Evolutionary conservation across 306 rosid genomes (phyloP).

Genomic region (Cucurbita pepo): DNA sequence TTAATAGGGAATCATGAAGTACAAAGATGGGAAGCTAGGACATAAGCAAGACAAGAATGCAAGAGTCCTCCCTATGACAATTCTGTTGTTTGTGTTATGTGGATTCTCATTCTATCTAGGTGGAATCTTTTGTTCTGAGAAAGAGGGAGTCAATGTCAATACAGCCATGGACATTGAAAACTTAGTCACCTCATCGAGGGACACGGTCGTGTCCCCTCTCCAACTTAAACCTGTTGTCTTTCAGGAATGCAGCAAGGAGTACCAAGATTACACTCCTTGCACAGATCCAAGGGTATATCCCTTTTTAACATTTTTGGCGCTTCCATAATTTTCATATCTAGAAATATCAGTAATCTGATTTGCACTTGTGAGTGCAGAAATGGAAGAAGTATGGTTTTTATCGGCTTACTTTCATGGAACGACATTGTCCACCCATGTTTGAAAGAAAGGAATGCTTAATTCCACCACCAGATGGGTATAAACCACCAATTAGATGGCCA

Average conservation of each 20-base stretch:
- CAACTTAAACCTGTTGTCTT: constrained; percentile 32
- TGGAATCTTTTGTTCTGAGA: constrained; percentile 51
- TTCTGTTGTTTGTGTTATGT: constrained; percentile 41
- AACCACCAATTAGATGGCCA: constrained; percentile 92
- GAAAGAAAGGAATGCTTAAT: constrained; percentile 87
- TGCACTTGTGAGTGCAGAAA: constrained; percentile 39
- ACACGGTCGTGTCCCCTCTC: constrained; percentile 27
- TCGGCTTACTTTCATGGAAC: constrained; percentile 82
- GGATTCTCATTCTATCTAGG: constrained; percentile 84
- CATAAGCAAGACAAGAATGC: constrained; percentile 33
- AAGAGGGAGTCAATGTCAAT: constrained; percentile 13
- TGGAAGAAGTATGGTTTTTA: constrained; percentile 75
- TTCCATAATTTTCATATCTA: constrained; percentile 7
- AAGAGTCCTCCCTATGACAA: constrained; percentile 28
- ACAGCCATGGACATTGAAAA: constrained; percentile 18
- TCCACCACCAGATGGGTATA: constrained; percentile 92
- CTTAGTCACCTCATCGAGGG: constrained; percentile 26
- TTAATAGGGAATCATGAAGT: constrained; percentile 46
- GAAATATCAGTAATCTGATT: constrained; percentile 2
- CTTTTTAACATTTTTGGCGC: background rate
- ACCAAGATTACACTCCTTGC: constrained; percentile 95
- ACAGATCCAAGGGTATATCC: constrained; percentile 81
- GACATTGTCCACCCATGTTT: constrained; percentile 77
- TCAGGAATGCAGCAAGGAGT: constrained; percentile 51
- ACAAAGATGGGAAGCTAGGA: constrained; percentile 78